Conservation (phyloP, 2,329 filamentous ascomycete genomes). For the Calcarisporium arbuscula region DNA sequence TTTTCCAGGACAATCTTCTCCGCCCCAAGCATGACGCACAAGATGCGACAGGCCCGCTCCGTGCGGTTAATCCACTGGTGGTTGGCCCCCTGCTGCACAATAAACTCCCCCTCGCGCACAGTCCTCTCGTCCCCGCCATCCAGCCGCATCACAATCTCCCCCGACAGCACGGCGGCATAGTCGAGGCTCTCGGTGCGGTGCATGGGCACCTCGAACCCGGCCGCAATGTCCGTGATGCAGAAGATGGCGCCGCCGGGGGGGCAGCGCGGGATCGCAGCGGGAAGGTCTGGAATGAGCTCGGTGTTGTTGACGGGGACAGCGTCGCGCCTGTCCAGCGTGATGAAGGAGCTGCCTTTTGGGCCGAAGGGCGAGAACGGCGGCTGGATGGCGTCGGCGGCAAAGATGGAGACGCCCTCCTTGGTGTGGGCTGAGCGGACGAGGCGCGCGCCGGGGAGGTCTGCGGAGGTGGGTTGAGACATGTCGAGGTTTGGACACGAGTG, state of each 20-base stretch:
- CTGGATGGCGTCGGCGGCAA: slow-evolving; percentile 20
- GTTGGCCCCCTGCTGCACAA: slow-evolving; percentile 35
- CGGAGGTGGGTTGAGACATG: too few relatives aligned
- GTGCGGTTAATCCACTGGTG: slow-evolving; percentile 38
- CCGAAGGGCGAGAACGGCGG: slow-evolving; percentile 24
- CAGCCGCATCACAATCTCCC: slow-evolving; percentile 31
- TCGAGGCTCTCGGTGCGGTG: slow-evolving; percentile 36
- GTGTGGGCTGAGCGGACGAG: slow-evolving; percentile 24
- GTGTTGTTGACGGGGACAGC: slow-evolving; percentile 25
- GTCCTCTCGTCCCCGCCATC: slow-evolving; percentile 34
- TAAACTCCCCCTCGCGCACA: slow-evolving; percentile 28
- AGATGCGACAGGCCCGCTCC: slow-evolving; percentile 27
- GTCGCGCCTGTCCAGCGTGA: slow-evolving; percentile 21
- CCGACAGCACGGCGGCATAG: slow-evolving; percentile 31
- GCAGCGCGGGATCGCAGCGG: slow-evolving; percentile 24
- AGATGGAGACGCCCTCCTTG: slow-evolving; percentile 23
- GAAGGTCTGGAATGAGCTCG: slow-evolving; percentile 8
- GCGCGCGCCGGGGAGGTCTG: slow-evolving; percentile 15
- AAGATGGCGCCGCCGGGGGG: slow-evolving; percentile 28
- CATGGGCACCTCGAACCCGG: slow-evolving; percentile 25
- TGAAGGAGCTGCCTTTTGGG: slow-evolving; percentile 21
- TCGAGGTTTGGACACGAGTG: too few relatives aligned
- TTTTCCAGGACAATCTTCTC: slow-evolving; percentile 30
- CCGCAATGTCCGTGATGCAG: slow-evolving; percentile 24
- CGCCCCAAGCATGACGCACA: slow-evolving; percentile 33